Evolutionary conservation across 2,329 filamentous ascomycete genomes (phyloP).

Genomic region (Sclerotinia nivalis): DNA sequence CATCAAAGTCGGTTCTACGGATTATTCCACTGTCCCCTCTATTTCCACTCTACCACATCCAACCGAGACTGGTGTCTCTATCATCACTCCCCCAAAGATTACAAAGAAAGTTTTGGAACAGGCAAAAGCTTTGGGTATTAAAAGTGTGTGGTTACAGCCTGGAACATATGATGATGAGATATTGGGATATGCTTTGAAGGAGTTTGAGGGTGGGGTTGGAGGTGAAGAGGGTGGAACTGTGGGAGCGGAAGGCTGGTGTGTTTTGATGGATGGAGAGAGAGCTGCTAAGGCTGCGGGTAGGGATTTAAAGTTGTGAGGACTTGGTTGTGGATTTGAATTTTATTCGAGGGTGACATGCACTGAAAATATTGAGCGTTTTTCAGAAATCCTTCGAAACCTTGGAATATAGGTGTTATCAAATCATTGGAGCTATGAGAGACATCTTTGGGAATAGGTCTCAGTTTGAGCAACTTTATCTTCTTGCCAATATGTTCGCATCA

Average conservation of each 20-base stretch:
- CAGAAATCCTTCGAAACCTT: no score
- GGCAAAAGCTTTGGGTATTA: conserved; percentile 71
- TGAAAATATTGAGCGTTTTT: neutral
- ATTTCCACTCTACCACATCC: conserved; percentile 67
- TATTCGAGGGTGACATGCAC: neutral
- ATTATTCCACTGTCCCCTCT: conserved; percentile 52
- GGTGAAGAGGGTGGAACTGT: conserved; percentile 57
- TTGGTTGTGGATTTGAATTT: no score
- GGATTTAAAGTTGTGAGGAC: conserved; percentile 33
- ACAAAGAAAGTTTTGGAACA: conserved; percentile 75
- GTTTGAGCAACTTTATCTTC: neutral
- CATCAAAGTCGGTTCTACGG: conserved; percentile 58
- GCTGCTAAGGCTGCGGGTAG: conserved; percentile 58
- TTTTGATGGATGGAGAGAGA: conserved; percentile 78
- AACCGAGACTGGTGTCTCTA: conserved; percentile 70
- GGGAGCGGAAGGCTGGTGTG: conserved; percentile 80
- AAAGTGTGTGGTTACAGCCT: conserved; percentile 85
- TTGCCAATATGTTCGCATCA: neutral
- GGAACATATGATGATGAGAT: conserved; percentile 81
- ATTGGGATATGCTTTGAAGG: conserved; percentile 64
- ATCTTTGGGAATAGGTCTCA: neutral
- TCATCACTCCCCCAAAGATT: conserved; percentile 82
- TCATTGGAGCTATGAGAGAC: neutral
- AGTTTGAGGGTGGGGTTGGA: conserved; percentile 73
- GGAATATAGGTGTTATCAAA: neutral